Evolutionary conservation across 2,329 filamentous ascomycete genomes (phyloP).

Genomic region (Cladophialophora psammophila): DNA sequence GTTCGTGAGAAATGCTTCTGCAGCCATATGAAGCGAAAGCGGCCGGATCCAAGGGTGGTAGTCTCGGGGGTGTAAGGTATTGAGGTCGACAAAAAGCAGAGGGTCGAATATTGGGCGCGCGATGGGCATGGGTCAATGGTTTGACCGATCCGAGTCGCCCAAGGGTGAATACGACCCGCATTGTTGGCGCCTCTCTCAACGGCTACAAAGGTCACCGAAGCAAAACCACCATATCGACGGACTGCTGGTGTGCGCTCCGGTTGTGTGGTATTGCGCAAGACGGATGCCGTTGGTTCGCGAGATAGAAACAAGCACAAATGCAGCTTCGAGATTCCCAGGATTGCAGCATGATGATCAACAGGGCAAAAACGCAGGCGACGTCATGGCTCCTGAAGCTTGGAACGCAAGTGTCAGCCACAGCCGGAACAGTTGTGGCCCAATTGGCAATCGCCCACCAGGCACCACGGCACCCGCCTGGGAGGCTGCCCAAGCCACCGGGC

Average conservation of each 20-base stretch:
- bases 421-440: conserved; percentile 17
- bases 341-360: too few relatives aligned
- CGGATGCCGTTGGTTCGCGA: not conserved
- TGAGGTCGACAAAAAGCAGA: not conserved
- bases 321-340: too few relatives aligned
- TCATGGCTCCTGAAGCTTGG: not conserved
- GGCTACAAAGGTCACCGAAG: not conserved
- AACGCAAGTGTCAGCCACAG: conserved; percentile 6
- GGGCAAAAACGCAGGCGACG: conserved; percentile 7
- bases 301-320: too few relatives aligned
- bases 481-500: too few relatives aligned
- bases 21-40: not conserved
- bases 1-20: conserved; percentile 29
- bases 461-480: too few relatives aligned
- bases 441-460: not conserved
- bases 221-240: not conserved
- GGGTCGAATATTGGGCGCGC: not conserved
- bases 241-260: not conserved
- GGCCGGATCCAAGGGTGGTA: not conserved
- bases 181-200: not conserved
- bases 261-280: not conserved
- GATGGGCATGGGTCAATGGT: conserved; percentile 8
- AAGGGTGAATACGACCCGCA: conserved; percentile 4
- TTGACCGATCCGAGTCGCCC: conserved; percentile 12
- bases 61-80: not conserved